Percentiles rank a stretch among this genome's conserved stretches.
phyloP scores from a whole-genome alignment of 768 basidiomycete species.

The Kwoniella mangroviensis region DNA sequence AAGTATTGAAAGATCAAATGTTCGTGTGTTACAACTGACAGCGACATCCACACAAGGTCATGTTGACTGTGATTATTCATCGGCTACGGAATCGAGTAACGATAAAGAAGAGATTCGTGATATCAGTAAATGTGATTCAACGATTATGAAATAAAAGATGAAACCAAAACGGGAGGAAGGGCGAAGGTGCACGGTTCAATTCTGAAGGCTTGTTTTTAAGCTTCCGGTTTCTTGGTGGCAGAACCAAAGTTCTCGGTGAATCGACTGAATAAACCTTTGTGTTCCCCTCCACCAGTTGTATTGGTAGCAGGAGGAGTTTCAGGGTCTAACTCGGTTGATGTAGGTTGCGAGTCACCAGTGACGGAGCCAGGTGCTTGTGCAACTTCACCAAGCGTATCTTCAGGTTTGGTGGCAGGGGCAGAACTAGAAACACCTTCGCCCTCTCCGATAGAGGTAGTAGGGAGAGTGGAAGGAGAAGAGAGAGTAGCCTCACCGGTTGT shows the following conservation, averaged over 20 bases:
- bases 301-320: slow-evolving; percentile 29
- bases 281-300: slow-evolving; percentile 2
- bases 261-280: slow-evolving; percentile 40
- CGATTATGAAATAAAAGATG: background rate
- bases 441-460: slow-evolving; percentile 3
- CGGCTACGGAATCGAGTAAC: slow-evolving; percentile 8
- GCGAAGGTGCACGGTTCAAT: slow-evolving; percentile 2
- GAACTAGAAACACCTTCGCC: slow-evolving; percentile 14
- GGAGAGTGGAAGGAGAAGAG: slow-evolving; percentile 34
- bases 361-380: slow-evolving; percentile 37
- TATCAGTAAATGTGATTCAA: background rate
- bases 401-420: slow-evolving; percentile 14
- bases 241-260: slow-evolving; percentile 42
- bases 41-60: background rate
- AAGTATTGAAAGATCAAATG: background rate
- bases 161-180: background rate
- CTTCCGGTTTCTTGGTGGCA: background rate
- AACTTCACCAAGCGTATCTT: slow-evolving; percentile 46
- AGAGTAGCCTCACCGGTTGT: slow-evolving; percentile 54
- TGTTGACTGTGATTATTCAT: slow-evolving; percentile 11
- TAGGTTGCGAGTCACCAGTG: slow-evolving; percentile 30
- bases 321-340: slow-evolving; percentile 25
- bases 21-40: slow-evolving; percentile 1
- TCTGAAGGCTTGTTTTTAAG: background rate
- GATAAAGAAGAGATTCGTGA: background rate